Conservation (phyloP, 192 early-diverging fungal species). For the Coemansia sp. region DNA sequence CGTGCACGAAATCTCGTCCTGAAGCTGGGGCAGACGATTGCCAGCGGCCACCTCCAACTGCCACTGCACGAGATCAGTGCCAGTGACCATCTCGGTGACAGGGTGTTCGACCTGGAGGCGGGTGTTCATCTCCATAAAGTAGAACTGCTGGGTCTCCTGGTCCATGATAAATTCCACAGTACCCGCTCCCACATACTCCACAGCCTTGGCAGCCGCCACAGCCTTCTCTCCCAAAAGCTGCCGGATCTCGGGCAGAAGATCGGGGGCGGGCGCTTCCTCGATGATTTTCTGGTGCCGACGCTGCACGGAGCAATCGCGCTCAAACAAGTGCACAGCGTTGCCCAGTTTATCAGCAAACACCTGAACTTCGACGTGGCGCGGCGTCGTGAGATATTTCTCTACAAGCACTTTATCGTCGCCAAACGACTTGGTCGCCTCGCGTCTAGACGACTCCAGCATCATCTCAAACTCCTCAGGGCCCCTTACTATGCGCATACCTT, state of each 20-base stretch:
- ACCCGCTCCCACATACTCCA: constrained; percentile 76
- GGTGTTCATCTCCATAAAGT: constrained; percentile 85
- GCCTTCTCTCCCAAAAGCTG: constrained; percentile 80
- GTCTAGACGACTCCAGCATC: constrained; percentile 77
- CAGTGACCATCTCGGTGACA: constrained; percentile 81
- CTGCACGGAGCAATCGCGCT: constrained; percentile 88
- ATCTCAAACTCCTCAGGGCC: constrained; percentile 69
- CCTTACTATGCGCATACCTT: constrained; percentile 81
- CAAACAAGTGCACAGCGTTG: constrained; percentile 81
- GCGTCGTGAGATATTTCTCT: constrained; percentile 90
- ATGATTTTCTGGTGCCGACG: constrained; percentile 83
- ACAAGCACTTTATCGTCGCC: constrained; percentile 89
- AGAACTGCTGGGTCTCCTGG: constrained; percentile 68
- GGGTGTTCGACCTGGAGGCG: constrained; percentile 83
- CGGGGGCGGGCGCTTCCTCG: constrained; percentile 80
- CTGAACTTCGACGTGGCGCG: constrained; percentile 80
- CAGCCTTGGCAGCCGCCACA: constrained; percentile 69
- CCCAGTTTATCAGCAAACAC: constrained; percentile 72
- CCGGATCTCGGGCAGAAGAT: constrained; percentile 67
- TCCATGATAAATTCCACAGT: constrained; percentile 82
- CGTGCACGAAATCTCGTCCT: constrained; percentile 73
- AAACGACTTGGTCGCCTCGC: constrained; percentile 83
- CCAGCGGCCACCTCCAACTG: constrained; percentile 92
- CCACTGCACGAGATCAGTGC: constrained; percentile 90
- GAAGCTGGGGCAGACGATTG: constrained; percentile 65